A percentile compares a stretch with the other conserved stretches of the same genome.
These are phyloP conservation scores for Ilyonectria sp. DNA, from an alignment of 2,329 filamentous ascomycete species.

Conservation along the genomic window DNA sequence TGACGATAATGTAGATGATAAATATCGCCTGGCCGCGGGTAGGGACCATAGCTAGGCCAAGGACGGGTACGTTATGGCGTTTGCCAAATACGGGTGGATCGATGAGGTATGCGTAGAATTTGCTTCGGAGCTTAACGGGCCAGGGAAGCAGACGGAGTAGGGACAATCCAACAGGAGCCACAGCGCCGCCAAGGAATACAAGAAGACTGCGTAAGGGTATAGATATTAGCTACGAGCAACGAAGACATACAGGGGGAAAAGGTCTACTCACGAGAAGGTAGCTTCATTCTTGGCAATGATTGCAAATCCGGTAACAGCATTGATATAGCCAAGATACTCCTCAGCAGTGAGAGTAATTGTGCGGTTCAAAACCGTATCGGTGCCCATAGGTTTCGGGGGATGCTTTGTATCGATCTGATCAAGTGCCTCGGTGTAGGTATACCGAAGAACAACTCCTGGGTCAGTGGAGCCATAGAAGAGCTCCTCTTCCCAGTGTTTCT, in stretches of 20 bases:
- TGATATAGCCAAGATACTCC: conserved; percentile 27
- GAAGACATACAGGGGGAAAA: not conserved
- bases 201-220: conserved; percentile 26
- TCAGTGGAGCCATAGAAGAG: conserved; percentile 35
- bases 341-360: conserved; percentile 32
- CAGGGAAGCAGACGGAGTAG: conserved; percentile 41
- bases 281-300: conserved; percentile 29
- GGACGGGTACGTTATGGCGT: conserved; percentile 42
- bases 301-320: conserved; percentile 24
- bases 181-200: conserved; percentile 39
- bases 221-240: not conserved
- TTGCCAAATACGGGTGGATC: conserved; percentile 47
- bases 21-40: conserved; percentile 62
- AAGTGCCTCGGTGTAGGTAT: conserved; percentile 36
- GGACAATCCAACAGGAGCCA: conserved; percentile 41
- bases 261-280: conserved; percentile 39
- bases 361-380: conserved; percentile 24
- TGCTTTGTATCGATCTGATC: conserved; percentile 24
- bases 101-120: conserved; percentile 47
- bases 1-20: conserved; percentile 56
- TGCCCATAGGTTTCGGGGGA: conserved; percentile 12
- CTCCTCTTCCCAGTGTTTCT: conserved; percentile 35
- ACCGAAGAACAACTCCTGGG: conserved; percentile 20
- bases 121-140: conserved; percentile 29
- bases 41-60: conserved; percentile 51